A percentile compares a stretch with the other conserved stretches of the same genome.
These are phyloP conservation scores for Chaetomiaceae sp. DNA, from an alignment of 2,329 filamentous ascomycete species.

Conservation along the genomic window DNA sequence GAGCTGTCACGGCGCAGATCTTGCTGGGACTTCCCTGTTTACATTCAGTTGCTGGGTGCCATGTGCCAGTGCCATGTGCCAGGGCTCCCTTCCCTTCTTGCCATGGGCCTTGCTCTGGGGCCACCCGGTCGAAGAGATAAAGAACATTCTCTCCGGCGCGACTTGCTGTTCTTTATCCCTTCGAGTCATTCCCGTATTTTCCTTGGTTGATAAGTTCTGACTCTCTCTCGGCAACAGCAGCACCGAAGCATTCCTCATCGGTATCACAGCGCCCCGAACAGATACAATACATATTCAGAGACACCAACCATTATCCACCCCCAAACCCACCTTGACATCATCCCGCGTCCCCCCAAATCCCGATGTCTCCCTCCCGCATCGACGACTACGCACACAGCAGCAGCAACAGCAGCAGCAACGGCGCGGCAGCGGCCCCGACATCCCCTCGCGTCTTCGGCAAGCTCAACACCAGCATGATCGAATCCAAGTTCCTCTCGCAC, in stretches of 20 bases:
- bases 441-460: constrained; percentile 28
- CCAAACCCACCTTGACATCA: neutral
- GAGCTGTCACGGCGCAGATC: neutral
- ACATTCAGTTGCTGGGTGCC: too few relatives aligned
- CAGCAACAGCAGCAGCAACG: constrained; percentile 7
- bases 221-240: too few relatives aligned
- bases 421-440: constrained; percentile 8
- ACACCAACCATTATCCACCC: too few relatives aligned
- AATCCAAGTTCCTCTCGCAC: constrained; percentile 72
- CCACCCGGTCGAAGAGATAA: too few relatives aligned
- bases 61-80: constrained; percentile 1
- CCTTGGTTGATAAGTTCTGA: too few relatives aligned
- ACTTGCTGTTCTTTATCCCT: neutral
- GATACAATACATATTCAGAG: too few relatives aligned
- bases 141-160: neutral
- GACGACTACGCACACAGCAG: constrained; percentile 13
- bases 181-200: too few relatives aligned
- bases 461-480: constrained; percentile 51
- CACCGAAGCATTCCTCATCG: neutral
- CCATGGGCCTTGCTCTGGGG: too few relatives aligned
- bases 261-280: neutral
- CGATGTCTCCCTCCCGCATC: constrained; percentile 25
- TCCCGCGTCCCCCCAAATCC: too few relatives aligned
- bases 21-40: constrained; percentile 1
- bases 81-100: neutral